These are phyloP conservation scores for Castanea crenata DNA, from an alignment of 306 rosid genomes.

Conservation along the genomic window DNA sequence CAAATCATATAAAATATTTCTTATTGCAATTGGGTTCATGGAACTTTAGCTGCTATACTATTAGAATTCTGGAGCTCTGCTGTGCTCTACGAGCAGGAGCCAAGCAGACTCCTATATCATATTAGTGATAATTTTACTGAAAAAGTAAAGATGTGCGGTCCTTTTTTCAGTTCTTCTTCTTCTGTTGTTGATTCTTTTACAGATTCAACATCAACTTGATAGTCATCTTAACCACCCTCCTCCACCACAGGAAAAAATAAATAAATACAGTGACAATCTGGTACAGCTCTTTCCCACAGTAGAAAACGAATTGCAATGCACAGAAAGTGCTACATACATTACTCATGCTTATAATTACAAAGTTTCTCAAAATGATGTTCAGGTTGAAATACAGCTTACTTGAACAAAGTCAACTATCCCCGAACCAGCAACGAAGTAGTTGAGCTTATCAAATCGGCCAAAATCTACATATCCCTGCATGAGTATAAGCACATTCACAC, in stretches of 20 bases:
- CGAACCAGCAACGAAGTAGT: slow-evolving; percentile 77
- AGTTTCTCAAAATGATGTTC: not conserved
- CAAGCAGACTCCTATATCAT: slow-evolving; percentile 6
- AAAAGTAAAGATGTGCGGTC: not conserved
- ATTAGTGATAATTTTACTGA: not conserved
- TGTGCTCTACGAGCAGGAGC: slow-evolving; percentile 4
- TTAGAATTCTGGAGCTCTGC: not conserved
- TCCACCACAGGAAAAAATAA: too few species aligned
- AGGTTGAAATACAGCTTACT: slow-evolving; percentile 46
- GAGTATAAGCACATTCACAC: slow-evolving; percentile 25
- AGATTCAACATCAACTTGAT: slow-evolving; percentile 22
- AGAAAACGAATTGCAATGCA: not conserved
- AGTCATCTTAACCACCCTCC: not conserved
- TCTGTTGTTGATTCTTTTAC: not conserved
- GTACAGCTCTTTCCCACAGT: slow-evolving; percentile 1
- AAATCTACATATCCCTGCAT: slow-evolving; percentile 86
- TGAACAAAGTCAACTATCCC: slow-evolving; percentile 71
- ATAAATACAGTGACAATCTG: not conserved
- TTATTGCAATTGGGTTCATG: slow-evolving; percentile 3
- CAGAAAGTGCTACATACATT: slow-evolving; percentile 8
- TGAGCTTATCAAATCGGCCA: slow-evolving; percentile 70
- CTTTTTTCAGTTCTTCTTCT: slow-evolving; percentile 5
- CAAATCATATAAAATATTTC: not conserved
- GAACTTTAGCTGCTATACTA: not conserved
- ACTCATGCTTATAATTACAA: not conserved